Conservation (phyloP, 257 asterid species). For the Marsdenia floribunda region DNA sequence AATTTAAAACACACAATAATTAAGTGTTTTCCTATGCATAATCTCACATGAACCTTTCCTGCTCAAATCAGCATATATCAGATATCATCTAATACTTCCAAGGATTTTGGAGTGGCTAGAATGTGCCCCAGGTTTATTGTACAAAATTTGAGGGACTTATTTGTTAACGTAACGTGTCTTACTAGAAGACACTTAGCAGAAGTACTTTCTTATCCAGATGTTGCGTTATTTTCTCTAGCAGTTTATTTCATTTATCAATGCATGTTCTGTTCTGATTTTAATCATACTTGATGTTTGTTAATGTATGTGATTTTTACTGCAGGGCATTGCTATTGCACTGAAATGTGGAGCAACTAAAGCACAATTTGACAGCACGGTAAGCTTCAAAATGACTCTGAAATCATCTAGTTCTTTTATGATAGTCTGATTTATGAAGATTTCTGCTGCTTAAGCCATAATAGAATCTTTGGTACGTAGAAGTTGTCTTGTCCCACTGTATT, state of each 20-base stretch:
- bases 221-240: not conserved
- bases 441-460: not conserved
- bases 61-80: not conserved
- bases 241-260: not conserved
- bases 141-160: not conserved
- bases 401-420: not conserved
- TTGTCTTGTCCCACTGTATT: not conserved
- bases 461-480: not conserved
- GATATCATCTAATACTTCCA: not conserved
- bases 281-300: not conserved
- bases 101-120: not conserved
- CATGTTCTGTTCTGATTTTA: not conserved
- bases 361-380: constrained; percentile 86
- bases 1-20: not conserved
- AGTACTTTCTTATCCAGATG: not conserved
- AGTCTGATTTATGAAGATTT: not conserved
- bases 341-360: constrained; percentile 99
- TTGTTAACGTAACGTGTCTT: not conserved
- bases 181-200: not conserved
- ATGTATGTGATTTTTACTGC: constrained; percentile 15
- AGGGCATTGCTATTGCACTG: constrained; percentile 91
- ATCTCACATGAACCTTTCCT: not conserved
- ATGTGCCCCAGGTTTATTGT: not conserved
- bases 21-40: not conserved
- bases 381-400: constrained; percentile 21